Evolutionary conservation across 805 yeast species (phyloP).

Genomic region (Kockiozyma suomiensis): DNA sequence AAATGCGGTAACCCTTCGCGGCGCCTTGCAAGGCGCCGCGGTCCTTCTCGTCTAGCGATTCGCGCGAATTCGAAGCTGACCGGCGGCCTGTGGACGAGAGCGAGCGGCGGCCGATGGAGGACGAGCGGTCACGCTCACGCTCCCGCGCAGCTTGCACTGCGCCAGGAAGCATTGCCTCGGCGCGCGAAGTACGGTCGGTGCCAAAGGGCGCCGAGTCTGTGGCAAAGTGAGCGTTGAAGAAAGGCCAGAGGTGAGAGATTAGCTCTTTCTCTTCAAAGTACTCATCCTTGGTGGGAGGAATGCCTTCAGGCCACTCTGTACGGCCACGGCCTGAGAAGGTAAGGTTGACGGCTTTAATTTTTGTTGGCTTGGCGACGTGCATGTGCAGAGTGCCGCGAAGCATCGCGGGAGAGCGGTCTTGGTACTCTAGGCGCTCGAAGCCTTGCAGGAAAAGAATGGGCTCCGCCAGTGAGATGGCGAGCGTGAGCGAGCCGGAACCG

Average conservation of each 20-base stretch:
- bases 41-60: constrained; percentile 21
- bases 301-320: constrained; percentile 97
- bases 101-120: constrained; percentile 28
- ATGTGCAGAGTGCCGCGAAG: constrained; percentile 78
- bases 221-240: constrained; percentile 54
- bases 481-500: constrained; percentile 55
- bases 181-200: constrained; percentile 39
- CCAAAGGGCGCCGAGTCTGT: constrained; percentile 49
- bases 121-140: constrained; percentile 26
- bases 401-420: constrained; percentile 71
- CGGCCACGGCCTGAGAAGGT: constrained; percentile 67
- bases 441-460: constrained; percentile 81
- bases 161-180: constrained; percentile 11
- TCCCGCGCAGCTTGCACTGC: constrained; percentile 22
- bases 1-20: constrained; percentile 50
- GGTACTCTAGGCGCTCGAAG: constrained; percentile 64
- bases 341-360: constrained; percentile 64
- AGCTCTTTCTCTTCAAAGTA: constrained; percentile 66
- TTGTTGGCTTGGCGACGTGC: constrained; percentile 69
- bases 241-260: constrained; percentile 88
- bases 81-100: constrained; percentile 21
- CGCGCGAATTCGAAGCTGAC: constrained; percentile 11
- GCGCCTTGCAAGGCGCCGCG: constrained; percentile 12
- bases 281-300: constrained; percentile 81
- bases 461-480: constrained; percentile 79